Percentiles rank a stretch among this genome's conserved stretches.
Evolutionary conservation across 2,329 filamentous ascomycete species (phyloP).

Genomic region (Paraphaeosphaeria minitans): DNA sequence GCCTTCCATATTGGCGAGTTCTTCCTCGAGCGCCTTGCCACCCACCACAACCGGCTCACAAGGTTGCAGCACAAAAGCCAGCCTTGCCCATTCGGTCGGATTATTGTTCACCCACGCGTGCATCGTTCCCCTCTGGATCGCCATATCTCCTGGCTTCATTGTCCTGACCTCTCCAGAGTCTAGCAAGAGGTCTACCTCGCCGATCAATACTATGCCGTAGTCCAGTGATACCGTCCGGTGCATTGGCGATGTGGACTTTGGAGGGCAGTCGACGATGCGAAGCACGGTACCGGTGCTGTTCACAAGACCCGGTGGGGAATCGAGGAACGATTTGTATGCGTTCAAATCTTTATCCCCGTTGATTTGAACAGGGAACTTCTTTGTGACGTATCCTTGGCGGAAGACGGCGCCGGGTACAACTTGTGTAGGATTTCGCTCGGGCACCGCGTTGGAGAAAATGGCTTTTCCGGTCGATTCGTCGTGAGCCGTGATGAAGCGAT

Average conservation of each 20-base stretch:
- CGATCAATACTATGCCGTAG: conserved; percentile 48
- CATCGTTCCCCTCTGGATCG: conserved; percentile 46
- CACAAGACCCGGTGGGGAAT: conserved; percentile 55
- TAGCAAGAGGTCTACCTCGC: conserved; percentile 43
- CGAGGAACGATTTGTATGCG: conserved; percentile 52
- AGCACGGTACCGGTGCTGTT: conserved; percentile 53
- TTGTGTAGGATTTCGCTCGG: conserved; percentile 28
- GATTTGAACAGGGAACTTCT: conserved; percentile 53
- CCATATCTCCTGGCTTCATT: conserved; percentile 44
- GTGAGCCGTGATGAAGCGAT: conserved; percentile 47
- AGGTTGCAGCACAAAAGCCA: conserved; percentile 41
- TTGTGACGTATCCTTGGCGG: conserved; percentile 56
- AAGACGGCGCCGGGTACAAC: conserved; percentile 43
- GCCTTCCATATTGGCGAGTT: conserved; percentile 38
- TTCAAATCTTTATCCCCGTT: conserved; percentile 53
- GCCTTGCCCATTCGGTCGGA: conserved; percentile 33
- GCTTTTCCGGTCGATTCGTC: conserved; percentile 38
- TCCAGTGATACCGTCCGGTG: conserved; percentile 47
- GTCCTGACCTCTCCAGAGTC: conserved; percentile 43
- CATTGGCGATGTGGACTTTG: conserved; percentile 40
- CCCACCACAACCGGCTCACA: conserved; percentile 32
- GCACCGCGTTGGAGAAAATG: conserved; percentile 36
- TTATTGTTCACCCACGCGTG: conserved; percentile 45
- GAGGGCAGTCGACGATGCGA: conserved; percentile 44
- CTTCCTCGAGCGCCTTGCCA: conserved; percentile 33